Evolutionary conservation across 768 basidiomycete genomes (phyloP).

Genomic region (Coprinopsis sp.): DNA sequence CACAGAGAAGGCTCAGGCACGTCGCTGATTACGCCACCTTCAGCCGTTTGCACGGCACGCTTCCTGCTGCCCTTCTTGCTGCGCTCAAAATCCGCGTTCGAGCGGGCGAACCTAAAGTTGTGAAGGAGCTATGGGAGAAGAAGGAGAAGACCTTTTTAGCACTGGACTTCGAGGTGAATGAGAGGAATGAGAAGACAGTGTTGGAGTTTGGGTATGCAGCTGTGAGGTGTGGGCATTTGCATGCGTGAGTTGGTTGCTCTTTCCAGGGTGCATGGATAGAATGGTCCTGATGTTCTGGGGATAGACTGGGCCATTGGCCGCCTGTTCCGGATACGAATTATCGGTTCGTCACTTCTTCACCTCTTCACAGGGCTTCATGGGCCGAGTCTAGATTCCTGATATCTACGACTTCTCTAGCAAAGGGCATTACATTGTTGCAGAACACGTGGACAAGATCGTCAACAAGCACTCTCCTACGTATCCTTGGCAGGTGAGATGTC

Average conservation of each 20-base stretch:
- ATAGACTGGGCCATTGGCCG: constrained; percentile 69
- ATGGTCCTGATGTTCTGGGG: neutral
- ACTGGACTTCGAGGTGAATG: constrained; percentile 71
- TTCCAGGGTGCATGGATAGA: neutral
- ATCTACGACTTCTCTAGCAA: constrained; percentile 34
- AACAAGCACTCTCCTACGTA: constrained; percentile 62
- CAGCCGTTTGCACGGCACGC: constrained; percentile 63
- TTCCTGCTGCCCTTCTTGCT: constrained; percentile 63
- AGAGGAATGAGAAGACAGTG: constrained; percentile 62
- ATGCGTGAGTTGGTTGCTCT: constrained; percentile 45
- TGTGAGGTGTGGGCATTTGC: constrained; percentile 65
- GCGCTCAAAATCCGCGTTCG: constrained; percentile 63
- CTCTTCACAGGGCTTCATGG: neutral
- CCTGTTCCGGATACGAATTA: constrained; percentile 74
- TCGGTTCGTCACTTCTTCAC: constrained; percentile 41
- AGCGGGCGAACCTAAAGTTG: constrained; percentile 58
- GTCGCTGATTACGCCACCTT: constrained; percentile 65
- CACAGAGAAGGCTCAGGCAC: constrained; percentile 64
- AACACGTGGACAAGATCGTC: constrained; percentile 59
- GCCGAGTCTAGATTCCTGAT: constrained; percentile 8
- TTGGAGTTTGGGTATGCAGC: constrained; percentile 84
- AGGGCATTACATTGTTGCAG: constrained; percentile 72
- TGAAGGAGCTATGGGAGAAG: constrained; percentile 63
- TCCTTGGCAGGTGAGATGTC: constrained; percentile 62
- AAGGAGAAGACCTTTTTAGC: constrained; percentile 73